Base-by-base conservation (phyloP, 768 basidiomycete species). In the Nidularia pulvinata region DNA sequence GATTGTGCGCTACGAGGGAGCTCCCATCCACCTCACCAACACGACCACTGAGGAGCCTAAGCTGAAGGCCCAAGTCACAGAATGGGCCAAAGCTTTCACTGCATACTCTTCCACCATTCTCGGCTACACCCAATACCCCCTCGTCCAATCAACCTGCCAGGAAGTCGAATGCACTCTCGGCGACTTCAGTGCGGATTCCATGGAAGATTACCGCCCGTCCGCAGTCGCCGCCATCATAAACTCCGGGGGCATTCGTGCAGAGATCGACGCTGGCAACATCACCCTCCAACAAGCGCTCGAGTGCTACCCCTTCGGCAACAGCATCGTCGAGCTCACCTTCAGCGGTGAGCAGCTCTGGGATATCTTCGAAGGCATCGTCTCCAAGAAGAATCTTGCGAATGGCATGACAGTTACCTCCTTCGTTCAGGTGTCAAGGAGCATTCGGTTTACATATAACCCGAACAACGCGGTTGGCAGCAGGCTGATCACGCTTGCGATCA, bases 251-350 rank as follows among this genome's bases (percentile, higher is more conserved):
- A 74, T 79, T 55, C 71, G 78, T 19, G 61, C 70, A 0, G 60
- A 69, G 39, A 73, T 79, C 58, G 69, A 72, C 30, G 64, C 65
- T 0, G 76, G 75, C 1, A 66, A 75, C 56, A 62, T 79, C 55
- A 73, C 77, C 7, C 61, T 70, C 48, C 75, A 69, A 46, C 65
- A 72, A 35, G 67, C 72, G 30, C 61, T 77, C 50, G 72, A 71
- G 25, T 64, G 69, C 33, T 76, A 77, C 67, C 78, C 78, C 19
- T 80, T 79, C 59, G 70, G 69, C 9, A 76, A 77, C 60, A 61
- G 66, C 37, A 61, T 77, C 25, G 67, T 68, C 49, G 73, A 78
- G 55, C 64, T 79, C 51, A 52, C 59, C 14, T 69, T 78, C 57
- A 75, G 72, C 7, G 77, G 75, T 19, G 59, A 59, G 6, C 62